A percentile compares a stretch with the other conserved stretches of the same genome.
phyloP scores from a whole-genome alignment of 1,139 yeast genomes.

The Sugiyamaella neomexicana region DNA sequence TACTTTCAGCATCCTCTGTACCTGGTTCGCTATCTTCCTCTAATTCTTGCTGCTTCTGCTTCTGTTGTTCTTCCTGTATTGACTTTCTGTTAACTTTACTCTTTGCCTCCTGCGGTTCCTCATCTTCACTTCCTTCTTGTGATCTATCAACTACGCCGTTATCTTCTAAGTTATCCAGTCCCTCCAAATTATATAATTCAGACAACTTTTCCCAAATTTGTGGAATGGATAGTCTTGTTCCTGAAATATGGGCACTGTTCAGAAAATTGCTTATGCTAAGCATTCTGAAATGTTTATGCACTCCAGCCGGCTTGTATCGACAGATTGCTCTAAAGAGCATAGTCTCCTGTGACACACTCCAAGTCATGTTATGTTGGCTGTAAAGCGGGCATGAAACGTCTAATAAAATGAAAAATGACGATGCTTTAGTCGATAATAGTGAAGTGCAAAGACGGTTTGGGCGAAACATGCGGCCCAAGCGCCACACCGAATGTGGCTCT shows the following conservation, averaged over 20 bases:
- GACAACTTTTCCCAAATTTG: conserved; percentile 62
- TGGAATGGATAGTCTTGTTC: conserved; percentile 42
- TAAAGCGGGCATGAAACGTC: too few relatives aligned
- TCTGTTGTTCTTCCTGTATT: background rate
- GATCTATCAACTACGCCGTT: conserved; percentile 22
- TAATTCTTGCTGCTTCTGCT: conserved; percentile 14
- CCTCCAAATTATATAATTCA: conserved; percentile 55
- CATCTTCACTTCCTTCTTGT: conserved; percentile 7
- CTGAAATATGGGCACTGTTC: conserved; percentile 41
- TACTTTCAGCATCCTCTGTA: conserved; percentile 18
- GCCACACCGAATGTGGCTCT: background rate
- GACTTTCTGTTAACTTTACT: background rate
- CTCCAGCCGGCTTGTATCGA: conserved; percentile 67
- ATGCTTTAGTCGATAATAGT: background rate
- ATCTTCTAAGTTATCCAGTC: conserved; percentile 55
- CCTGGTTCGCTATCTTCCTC: conserved; percentile 14
- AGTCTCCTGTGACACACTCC: conserved; percentile 70
- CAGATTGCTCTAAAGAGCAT: conserved; percentile 64
- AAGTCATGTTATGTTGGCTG: conserved; percentile 26
- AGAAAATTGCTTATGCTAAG: conserved; percentile 53
- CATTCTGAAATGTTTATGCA: conserved; percentile 60
- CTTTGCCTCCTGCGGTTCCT: conserved; percentile 15
- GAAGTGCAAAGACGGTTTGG: too few relatives aligned
- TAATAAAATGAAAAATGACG: background rate
- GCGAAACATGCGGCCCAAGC: background rate